These are phyloP conservation scores for Clitopilus hobsonii DNA, from an alignment of 768 basidiomycete species.

Conservation along the genomic window DNA sequence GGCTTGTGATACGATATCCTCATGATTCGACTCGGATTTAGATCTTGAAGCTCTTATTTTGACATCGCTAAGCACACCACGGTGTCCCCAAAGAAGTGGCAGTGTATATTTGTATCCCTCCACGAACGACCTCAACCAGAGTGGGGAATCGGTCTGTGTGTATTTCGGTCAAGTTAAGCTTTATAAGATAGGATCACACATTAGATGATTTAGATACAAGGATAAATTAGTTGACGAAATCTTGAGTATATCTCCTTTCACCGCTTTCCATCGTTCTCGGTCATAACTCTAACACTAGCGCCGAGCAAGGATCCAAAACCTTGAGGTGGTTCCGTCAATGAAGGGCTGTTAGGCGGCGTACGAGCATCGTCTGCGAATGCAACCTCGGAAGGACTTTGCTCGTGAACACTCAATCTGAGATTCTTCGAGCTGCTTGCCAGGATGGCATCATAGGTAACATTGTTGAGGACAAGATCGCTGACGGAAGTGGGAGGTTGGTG, in stretches of 20 bases:
- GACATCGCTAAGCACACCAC: no score
- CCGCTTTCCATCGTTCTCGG: background rate
- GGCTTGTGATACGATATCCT: no score
- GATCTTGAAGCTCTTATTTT: no score
- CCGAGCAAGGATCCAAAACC: slow-evolving; percentile 8
- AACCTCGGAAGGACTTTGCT: background rate
- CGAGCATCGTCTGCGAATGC: slow-evolving; percentile 8
- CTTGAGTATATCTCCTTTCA: background rate
- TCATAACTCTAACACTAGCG: slow-evolving; percentile 8
- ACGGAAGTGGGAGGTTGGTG: slow-evolving; percentile 11
- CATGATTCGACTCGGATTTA: no score
- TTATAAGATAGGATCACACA: background rate
- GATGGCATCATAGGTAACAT: slow-evolving; percentile 19
- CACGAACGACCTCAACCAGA: no score
- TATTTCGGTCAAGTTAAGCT: no score
- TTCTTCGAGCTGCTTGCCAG: slow-evolving; percentile 15
- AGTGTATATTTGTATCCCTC: no score
- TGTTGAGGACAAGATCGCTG: slow-evolving; percentile 14
- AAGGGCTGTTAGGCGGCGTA: slow-evolving; percentile 16
- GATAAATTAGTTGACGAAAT: no score
- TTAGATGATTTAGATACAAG: no score
- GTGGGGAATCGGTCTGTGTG: no score
- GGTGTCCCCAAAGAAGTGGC: no score
- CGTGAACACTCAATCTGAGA: slow-evolving; percentile 4
- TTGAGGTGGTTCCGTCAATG: background rate